Evolutionary conservation across 768 basidiomycete genomes (phyloP), one percentile per base, ranked within the genome.

Genomic region (Amanita phalloides): DNA sequence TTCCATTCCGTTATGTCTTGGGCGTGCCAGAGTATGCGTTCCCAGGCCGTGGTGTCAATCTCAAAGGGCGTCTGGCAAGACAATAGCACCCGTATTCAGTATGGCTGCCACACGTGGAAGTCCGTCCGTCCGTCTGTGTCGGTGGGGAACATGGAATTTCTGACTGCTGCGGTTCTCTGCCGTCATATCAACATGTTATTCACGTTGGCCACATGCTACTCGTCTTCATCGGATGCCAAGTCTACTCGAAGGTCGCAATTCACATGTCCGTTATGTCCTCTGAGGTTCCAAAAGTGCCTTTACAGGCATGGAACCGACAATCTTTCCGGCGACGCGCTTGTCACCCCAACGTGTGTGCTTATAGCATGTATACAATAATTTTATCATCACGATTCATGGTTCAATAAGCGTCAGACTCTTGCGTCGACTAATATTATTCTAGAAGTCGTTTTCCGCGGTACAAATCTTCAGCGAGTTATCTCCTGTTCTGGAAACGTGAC

Each of bases 381-480:
- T 54, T 70, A 17, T 56, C 61, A 39, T 64, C 67, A 25, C 61
- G 67, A 41, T 55, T 46, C 28, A 48, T 56, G 20, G 57, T 62
- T 23, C 50, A n/a, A 28, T 49, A 66, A 65, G 52, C 64, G 66
- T 28, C 65, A 72, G 53, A 68, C 66, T 14, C 55, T 73, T 35
- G 57, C 64, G 28, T 68, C 76, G 6, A 59, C 66, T 26, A 68
- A 64, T n/a, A 63, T 74, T 35, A 75, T 75, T 42, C 62, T 79
- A 13, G 66, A 66, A 10, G 76, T 78, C 63, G 77, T 76, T 60
- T 79, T 78, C 65, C 55, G 69, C 45, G 78, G 77, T 38, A 79
- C 78, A 35, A 78, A 79, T 60, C 68, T 79, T n/a, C 78, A 79
- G 75, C 79, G 53, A 60, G 69, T 54, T 42, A 56, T 49, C 30